phyloP scores from a whole-genome alignment of 176 grass and related monocot genomes.

The Cenchrus fungigraminus region DNA sequence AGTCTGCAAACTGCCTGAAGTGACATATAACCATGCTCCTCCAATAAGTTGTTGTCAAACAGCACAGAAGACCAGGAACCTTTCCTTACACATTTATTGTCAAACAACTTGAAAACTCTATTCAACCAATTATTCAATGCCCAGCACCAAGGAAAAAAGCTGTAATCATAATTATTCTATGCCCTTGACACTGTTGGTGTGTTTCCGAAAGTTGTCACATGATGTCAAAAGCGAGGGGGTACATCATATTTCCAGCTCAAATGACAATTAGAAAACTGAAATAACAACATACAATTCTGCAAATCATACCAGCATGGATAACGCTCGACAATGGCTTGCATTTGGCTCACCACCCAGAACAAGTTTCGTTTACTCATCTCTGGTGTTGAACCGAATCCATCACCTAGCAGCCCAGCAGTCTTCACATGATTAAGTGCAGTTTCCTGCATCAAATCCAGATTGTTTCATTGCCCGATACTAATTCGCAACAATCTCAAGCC shows the following conservation, averaged over 20 bases:
- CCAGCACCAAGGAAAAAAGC: not conserved
- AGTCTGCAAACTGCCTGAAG: constrained; percentile 26
- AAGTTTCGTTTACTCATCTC: constrained; percentile 96
- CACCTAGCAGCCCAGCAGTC: constrained; percentile 75
- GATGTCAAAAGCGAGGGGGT: not conserved
- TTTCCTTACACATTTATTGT: constrained; percentile 48
- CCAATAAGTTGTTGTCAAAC: constrained; percentile 31
- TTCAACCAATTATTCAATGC: constrained; percentile 28
- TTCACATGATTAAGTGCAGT: constrained; percentile 96
- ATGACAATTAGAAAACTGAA: not conserved
- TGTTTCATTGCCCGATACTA: not conserved
- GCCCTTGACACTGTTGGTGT: not conserved
- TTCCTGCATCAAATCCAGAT: constrained; percentile 49
- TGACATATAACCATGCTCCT: constrained; percentile 26
- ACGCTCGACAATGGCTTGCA: constrained; percentile 76
- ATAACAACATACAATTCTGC: not conserved
- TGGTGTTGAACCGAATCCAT: constrained; percentile 92
- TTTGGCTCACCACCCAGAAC: constrained; percentile 99
- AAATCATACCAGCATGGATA: constrained; percentile 92
- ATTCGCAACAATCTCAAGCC: constrained; percentile 7
- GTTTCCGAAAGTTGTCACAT: not conserved
- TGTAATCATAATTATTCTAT: not conserved
- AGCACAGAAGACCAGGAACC: not conserved
- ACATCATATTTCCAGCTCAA: constrained; percentile 25
- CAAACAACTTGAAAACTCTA: constrained; percentile 28